A percentile compares a stretch with the other conserved stretches of the same genome.
Conservation (phyloP, 768 basidiomycete genomes). For the Favolaschia claudopus region DNA sequence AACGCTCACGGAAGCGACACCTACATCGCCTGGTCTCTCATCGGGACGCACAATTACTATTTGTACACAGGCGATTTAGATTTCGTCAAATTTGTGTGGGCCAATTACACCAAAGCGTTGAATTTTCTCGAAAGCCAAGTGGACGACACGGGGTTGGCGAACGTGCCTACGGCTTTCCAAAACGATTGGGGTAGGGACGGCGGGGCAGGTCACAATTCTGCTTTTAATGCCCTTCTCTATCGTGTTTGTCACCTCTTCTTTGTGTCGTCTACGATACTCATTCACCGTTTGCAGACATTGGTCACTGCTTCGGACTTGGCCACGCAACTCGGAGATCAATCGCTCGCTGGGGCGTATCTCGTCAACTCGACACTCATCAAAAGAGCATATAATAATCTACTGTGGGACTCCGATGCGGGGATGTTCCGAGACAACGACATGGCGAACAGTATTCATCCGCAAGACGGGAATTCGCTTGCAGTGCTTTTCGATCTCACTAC, state of each 20-base stretch:
- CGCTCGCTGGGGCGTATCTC: constrained; percentile 35
- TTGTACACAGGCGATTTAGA: constrained; percentile 56
- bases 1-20: constrained; percentile 49
- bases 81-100: constrained; percentile 52
- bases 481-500: constrained; percentile 55
- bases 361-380: constrained; percentile 49
- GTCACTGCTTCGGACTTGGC: constrained; percentile 47
- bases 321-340: constrained; percentile 30
- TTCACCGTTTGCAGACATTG: constrained; percentile 33
- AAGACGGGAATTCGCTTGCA: constrained; percentile 59
- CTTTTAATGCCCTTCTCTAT: constrained; percentile 55
- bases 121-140: constrained; percentile 51
- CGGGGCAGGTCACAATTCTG: constrained; percentile 55
- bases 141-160: constrained; percentile 47
- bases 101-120: constrained; percentile 50
- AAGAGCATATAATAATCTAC: constrained; percentile 45
- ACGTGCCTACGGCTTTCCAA: constrained; percentile 47
- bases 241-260: constrained; percentile 35
- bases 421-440: constrained; percentile 57
- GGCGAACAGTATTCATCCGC: constrained; percentile 48
- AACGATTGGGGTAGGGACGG: constrained; percentile 59
- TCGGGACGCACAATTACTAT: constrained; percentile 49
- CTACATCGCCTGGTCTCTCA: constrained; percentile 60
- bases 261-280: background rate
- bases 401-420: constrained; percentile 53